Evolutionary conservation across 2,329 filamentous ascomycete genomes (phyloP).

Genomic region (Aspergillus jensenii): DNA sequence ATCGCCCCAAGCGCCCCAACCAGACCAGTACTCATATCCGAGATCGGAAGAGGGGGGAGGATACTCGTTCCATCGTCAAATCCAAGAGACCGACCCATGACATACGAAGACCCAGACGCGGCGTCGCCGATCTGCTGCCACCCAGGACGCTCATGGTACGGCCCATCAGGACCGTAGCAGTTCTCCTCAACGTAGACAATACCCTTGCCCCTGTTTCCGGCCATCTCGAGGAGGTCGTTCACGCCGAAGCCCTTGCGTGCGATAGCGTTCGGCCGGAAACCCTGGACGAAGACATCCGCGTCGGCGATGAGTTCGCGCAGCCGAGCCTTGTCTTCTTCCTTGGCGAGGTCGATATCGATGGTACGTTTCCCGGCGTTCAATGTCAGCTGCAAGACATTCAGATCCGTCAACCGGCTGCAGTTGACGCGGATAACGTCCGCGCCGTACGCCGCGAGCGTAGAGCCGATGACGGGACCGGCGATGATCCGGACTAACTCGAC

Average conservation of each 20-base stretch:
- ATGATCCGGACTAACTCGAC: slow-evolving; percentile 43
- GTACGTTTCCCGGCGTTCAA: slow-evolving; percentile 14
- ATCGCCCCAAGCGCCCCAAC: background rate
- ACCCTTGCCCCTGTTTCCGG: slow-evolving; percentile 39
- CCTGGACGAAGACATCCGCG: slow-evolving; percentile 55
- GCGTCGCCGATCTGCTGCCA: slow-evolving; percentile 54
- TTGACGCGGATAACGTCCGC: slow-evolving; percentile 51
- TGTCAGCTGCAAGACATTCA: slow-evolving; percentile 5
- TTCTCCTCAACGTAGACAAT: slow-evolving; percentile 51
- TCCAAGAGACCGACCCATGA: slow-evolving; percentile 29
- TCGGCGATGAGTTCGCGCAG: slow-evolving; percentile 46
- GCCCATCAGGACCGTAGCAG: slow-evolving; percentile 50
- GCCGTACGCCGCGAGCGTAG: slow-evolving; percentile 45
- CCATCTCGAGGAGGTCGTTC: slow-evolving; percentile 35
- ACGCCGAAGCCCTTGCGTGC: slow-evolving; percentile 5
- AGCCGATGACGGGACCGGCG: slow-evolving; percentile 46
- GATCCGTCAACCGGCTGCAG: slow-evolving; percentile 18
- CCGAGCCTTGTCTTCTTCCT: slow-evolving; percentile 37
- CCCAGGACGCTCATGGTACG: slow-evolving; percentile 46
- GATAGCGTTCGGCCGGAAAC: slow-evolving; percentile 49
- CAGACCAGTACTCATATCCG: background rate
- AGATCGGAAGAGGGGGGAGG: background rate
- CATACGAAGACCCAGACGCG: slow-evolving; percentile 35
- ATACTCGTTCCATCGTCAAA: background rate
- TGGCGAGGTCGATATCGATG: slow-evolving; percentile 46